Percentiles rank a stretch among this genome's conserved stretches.
These are phyloP conservation scores for Senna tora DNA, from an alignment of 306 rosid genomes.

Conservation along the genomic window DNA sequence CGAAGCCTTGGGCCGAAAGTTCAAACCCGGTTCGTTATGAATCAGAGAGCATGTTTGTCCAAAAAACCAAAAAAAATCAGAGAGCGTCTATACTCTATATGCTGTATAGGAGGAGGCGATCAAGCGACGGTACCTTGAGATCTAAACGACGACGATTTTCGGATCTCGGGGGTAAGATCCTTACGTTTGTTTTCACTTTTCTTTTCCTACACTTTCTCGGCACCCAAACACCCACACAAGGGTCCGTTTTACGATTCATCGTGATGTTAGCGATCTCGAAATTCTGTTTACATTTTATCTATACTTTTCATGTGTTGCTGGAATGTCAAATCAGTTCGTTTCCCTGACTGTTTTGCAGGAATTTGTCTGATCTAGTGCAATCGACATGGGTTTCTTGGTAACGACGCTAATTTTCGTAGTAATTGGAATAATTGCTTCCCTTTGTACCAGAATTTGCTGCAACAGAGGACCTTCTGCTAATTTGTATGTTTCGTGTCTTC, in stretches of 20 bases:
- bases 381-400: constrained; percentile 78
- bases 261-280: constrained; percentile 5
- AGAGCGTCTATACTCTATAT: constrained; percentile 13
- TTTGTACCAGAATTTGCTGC: constrained; percentile 82
- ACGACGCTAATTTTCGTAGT: constrained; percentile 71
- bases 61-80: not conserved
- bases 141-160: constrained; percentile 29
- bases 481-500: constrained; percentile 49
- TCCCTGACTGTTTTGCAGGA: constrained; percentile 35
- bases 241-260: constrained; percentile 7
- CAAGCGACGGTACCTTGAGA: constrained; percentile 35
- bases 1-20: too few relatives aligned
- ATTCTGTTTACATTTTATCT: not conserved
- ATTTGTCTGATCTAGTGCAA: constrained; percentile 51
- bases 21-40: too few relatives aligned
- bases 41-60: too few relatives aligned
- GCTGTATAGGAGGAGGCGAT: constrained; percentile 35
- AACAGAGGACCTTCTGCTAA: constrained; percentile 81
- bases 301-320: not conserved
- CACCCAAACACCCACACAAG: constrained; percentile 31
- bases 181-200: not conserved
- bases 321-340: constrained; percentile 9
- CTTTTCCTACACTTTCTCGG: constrained; percentile 27
- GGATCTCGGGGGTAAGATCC: constrained; percentile 45
- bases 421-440: constrained; percentile 74